phyloP scores from a whole-genome alignment of 768 basidiomycete genomes.

The Daedaleopsis nitida region DNA sequence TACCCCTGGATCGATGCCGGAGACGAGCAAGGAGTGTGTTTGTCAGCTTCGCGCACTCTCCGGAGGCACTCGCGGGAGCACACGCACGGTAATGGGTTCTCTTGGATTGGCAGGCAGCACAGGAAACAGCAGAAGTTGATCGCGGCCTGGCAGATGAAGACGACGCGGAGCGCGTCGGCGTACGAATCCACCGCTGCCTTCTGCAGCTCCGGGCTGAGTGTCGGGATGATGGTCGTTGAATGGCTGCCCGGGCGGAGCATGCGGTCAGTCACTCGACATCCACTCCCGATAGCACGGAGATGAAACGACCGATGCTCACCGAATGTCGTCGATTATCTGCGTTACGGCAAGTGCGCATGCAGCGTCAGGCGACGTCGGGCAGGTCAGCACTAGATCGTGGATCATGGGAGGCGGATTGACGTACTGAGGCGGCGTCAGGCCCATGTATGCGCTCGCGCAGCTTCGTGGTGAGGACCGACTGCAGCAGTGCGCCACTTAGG shows the following conservation, averaged over 20 bases:
- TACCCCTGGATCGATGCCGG: conserved; percentile 44
- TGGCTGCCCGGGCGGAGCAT: conserved; percentile 46
- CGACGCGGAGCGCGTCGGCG: conserved; percentile 74
- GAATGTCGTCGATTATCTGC: conserved; percentile 74
- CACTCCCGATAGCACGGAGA: background rate
- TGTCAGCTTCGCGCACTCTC: background rate
- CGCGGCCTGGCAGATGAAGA: conserved; percentile 79
- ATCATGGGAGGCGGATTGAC: conserved; percentile 27
- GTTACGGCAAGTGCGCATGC: conserved; percentile 2
- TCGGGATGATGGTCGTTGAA: conserved; percentile 71
- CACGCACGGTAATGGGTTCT: conserved; percentile 59
- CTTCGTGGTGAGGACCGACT: conserved; percentile 72
- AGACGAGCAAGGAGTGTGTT: background rate
- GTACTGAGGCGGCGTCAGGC: conserved; percentile 69
- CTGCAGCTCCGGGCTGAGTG: conserved; percentile 54
- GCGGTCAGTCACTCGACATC: background rate
- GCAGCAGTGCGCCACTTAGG: conserved; percentile 80
- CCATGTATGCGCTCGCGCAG: conserved; percentile 77
- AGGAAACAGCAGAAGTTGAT: conserved; percentile 69
- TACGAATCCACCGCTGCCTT: conserved; percentile 76
- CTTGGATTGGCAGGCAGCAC: conserved; percentile 74
- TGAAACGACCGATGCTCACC: conserved; percentile 38
- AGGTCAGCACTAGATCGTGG: background rate
- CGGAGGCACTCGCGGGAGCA: background rate
- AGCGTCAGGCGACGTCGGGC: background rate